A percentile compares a stretch with the other conserved stretches of the same genome.
Conservation (phyloP, 2,329 filamentous ascomycete genomes). For the Paecilomyces niveus region DNA sequence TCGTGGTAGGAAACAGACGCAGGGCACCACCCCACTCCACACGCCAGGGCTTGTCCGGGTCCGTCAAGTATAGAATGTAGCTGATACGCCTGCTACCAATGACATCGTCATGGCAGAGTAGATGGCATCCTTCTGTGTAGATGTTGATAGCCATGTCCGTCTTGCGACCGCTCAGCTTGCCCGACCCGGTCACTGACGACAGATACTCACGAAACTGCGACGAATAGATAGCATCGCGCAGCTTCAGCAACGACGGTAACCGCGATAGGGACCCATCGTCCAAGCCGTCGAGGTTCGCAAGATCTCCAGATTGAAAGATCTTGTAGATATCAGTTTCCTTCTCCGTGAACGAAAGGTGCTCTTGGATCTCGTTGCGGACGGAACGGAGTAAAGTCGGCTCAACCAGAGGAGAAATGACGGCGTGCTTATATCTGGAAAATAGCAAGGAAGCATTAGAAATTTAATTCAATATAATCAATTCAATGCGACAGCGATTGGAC, state of each 20-base stretch:
- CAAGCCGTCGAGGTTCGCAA: constrained; percentile 92
- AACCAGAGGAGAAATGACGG: constrained; percentile 77
- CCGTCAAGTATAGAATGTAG: constrained; percentile 93
- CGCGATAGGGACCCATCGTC: constrained; percentile 78
- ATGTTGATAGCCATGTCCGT: constrained; percentile 99
- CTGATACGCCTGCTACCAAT: constrained; percentile 94
- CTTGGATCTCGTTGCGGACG: constrained; percentile 81
- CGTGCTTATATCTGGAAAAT: constrained; percentile 70
- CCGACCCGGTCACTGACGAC: constrained; percentile 75
- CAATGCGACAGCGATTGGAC: background rate
- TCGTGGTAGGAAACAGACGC: constrained; percentile 70
- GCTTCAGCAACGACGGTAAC: constrained; percentile 77
- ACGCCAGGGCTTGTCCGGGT: constrained; percentile 87
- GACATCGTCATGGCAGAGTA: constrained; percentile 96
- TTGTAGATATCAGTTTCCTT: constrained; percentile 99
- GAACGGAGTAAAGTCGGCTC: constrained; percentile 73
- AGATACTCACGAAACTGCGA: constrained; percentile 82
- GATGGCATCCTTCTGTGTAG: constrained; percentile 91
- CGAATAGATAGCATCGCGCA: constrained; percentile 95
- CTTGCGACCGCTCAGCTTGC: constrained; percentile 82
- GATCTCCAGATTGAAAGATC: constrained; percentile 95
- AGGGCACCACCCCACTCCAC: constrained; percentile 88
- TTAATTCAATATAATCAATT: background rate
- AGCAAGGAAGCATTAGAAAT: background rate
- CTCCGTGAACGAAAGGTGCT: constrained; percentile 89